These are phyloP conservation scores for Xylariaceae sp. DNA, from an alignment of 2,329 filamentous ascomycete genomes.

Conservation along the genomic window DNA sequence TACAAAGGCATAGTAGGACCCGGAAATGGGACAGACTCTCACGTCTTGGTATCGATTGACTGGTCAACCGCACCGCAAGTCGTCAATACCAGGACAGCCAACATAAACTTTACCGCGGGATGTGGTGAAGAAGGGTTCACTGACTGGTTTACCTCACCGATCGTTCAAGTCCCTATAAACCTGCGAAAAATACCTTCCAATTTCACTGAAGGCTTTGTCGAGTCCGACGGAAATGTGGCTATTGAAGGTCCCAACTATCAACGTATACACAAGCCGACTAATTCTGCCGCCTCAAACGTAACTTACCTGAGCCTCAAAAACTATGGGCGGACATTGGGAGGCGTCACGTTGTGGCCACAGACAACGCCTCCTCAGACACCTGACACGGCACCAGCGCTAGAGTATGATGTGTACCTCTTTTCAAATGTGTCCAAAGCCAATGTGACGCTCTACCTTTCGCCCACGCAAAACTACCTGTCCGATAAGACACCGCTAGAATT, in stretches of 20 bases:
- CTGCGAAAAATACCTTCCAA: conserved; percentile 44
- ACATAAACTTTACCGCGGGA: conserved; percentile 46
- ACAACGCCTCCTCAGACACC: conserved; percentile 47
- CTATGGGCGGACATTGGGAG: conserved; percentile 56
- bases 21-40: conserved; percentile 45
- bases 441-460: conserved; percentile 49
- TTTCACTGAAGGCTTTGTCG: conserved; percentile 58
- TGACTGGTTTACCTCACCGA: conserved; percentile 36
- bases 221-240: conserved; percentile 54
- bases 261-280: conserved; percentile 34
- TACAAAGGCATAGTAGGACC: conserved; percentile 47
- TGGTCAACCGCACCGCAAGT: conserved; percentile 43
- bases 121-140: conserved; percentile 32
- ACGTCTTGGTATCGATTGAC: conserved; percentile 53
- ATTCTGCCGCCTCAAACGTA: conserved; percentile 30
- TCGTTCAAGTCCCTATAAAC: conserved; percentile 53
- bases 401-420: conserved; percentile 61
- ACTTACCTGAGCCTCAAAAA: conserved; percentile 50
- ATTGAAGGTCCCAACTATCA: conserved; percentile 54
- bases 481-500: conserved; percentile 42
- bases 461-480: conserved; percentile 50
- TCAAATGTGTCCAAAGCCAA: conserved; percentile 43
- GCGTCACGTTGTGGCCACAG: conserved; percentile 53
- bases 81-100: conserved; percentile 41
- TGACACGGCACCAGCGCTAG: conserved; percentile 49